Evolutionary conservation across 306 rosid genomes (phyloP).

Genomic region (Malus sieversii): DNA sequence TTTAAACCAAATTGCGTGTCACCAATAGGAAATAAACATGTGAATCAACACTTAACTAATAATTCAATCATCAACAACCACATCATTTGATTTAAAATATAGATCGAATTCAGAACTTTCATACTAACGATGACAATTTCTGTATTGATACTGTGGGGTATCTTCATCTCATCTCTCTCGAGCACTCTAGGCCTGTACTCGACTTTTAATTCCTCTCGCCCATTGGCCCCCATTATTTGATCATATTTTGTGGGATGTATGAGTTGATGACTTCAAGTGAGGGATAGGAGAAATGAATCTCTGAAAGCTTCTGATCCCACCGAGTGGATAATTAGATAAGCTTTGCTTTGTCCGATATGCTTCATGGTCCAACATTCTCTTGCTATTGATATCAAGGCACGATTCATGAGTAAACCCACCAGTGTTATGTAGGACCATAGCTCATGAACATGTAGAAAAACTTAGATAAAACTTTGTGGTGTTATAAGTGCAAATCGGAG

Average conservation of each 20-base stretch:
- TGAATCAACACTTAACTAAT: no score
- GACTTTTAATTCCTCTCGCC: neutral
- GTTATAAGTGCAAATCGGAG: no score
- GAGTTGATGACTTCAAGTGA: neutral
- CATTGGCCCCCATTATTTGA: neutral
- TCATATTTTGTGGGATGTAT: neutral
- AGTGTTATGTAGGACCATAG: neutral
- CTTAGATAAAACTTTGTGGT: no score
- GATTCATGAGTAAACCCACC: neutral
- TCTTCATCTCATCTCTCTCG: neutral
- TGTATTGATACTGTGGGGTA: neutral
- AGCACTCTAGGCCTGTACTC: neutral
- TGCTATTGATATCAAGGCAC: neutral
- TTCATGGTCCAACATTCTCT: constrained; percentile 7
- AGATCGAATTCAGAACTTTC: neutral
- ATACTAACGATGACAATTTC: neutral
- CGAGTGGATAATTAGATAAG: constrained; percentile 19
- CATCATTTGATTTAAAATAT: no score
- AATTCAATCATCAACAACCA: no score
- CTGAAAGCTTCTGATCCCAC: constrained; percentile 19
- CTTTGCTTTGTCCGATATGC: constrained; percentile 6
- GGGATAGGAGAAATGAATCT: neutral
- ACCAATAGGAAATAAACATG: no score
- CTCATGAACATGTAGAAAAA: neutral
- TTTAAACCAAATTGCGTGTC: no score